Conservation (phyloP, 2,329 filamentous ascomycete species). For the Trichoderma simmonsii region DNA sequence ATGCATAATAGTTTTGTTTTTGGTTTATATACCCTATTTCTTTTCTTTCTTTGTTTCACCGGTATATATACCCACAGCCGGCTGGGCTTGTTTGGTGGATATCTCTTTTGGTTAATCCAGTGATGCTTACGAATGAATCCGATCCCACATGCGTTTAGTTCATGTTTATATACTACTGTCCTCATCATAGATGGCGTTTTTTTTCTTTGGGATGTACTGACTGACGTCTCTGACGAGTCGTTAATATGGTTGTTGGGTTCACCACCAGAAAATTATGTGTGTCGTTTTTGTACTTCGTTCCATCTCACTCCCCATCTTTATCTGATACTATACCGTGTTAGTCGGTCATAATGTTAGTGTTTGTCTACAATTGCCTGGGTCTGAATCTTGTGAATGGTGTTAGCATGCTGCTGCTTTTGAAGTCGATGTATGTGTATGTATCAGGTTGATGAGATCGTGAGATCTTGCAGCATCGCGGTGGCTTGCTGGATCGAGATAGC, state of each 20-base stretch:
- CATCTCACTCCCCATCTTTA: not conserved
- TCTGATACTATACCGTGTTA: not conserved
- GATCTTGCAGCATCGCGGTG: not conserved
- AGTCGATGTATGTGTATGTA: not conserved
- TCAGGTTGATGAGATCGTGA: not conserved
- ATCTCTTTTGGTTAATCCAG: slow-evolving; percentile 12
- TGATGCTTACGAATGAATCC: slow-evolving; percentile 17
- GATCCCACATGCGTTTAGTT: slow-evolving; percentile 13
- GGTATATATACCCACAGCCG: slow-evolving; percentile 9
- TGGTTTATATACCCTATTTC: slow-evolving; percentile 16
- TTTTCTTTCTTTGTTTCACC: not conserved
- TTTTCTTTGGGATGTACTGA: not conserved
- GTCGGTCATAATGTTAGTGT: not conserved
- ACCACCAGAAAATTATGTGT: not conserved
- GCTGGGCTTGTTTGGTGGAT: slow-evolving; percentile 19
- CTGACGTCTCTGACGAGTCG: not conserved
- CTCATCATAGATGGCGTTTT: slow-evolving; percentile 17
- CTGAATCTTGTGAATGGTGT: not conserved
- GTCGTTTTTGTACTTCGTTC: not conserved
- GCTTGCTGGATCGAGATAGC: not conserved
- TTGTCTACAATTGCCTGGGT: not conserved
- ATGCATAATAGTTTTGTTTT: slow-evolving; percentile 7
- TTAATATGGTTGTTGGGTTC: not conserved
- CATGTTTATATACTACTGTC: slow-evolving; percentile 11
- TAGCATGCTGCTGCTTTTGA: not conserved